Evolutionary conservation across 345 rosid species (phyloP), one percentile per base, ranked within the genome.

Genomic region (Eucalyptus sp.): DNA sequence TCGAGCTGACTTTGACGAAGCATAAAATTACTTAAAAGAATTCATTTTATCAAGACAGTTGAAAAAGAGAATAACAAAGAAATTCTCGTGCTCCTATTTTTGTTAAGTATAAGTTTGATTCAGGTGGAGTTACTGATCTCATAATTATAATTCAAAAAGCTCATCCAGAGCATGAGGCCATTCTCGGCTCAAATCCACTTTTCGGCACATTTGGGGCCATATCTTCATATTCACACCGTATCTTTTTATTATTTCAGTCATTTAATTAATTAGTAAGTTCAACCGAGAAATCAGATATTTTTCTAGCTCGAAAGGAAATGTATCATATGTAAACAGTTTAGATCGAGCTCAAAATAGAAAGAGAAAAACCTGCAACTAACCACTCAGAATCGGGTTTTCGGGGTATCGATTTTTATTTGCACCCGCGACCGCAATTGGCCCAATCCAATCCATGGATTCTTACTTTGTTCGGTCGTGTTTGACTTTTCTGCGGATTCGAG

Each of bases 161-260:
- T 58, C 13, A 12, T 58, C 7, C 0, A 1, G 64, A 58, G n/a
- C 64, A 24, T 5, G n/a, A 58, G 7, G 64, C n/a, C 64, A 10
- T 25, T 58, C 3, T 58, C 4, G 1, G 13, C 7, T 5, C 64
- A 58, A 58, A 58, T 58, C 29, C 64, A 25, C 29, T 24, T 58
- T 58, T 58, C 2, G 1, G 5, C 50, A 50, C 0, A 6, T 13
- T 49, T 49, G 1, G 2, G 50, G 14, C 14, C 5, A 49, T 49
- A 12, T 12, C 5, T 49, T 4, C 15, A 13, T 2, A 10, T 58
- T 58, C 64, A 24, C 14, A 10, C 7, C 6, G 4, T 58, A 25
- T 22, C 29, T 24, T 25, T 58, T 4, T 25, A 11, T 58, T 11
- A 25, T 2, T 10, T 25, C 29, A 10, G 3, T 58, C 64, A 6